phyloP scores from a whole-genome alignment of 208 protist genomes.

The Crithidia acanthocephali region DNA sequence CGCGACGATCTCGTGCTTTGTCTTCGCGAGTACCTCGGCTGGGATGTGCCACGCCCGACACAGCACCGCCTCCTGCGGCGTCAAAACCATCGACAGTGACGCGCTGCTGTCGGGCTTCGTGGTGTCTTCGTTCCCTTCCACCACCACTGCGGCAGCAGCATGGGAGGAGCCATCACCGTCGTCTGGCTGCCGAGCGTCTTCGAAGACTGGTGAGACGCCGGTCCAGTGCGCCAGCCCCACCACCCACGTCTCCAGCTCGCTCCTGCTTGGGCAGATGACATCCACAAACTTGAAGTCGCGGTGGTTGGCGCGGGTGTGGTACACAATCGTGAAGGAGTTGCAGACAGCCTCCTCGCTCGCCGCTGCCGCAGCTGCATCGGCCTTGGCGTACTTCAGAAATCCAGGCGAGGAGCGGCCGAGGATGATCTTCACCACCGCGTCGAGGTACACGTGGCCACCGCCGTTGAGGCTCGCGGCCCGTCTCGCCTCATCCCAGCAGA shows the following conservation, averaged over 20 bases:
- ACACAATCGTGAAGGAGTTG: slow-evolving; percentile 56
- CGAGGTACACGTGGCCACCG: slow-evolving; percentile 47
- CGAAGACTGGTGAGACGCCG: slow-evolving; percentile 45
- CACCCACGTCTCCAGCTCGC: slow-evolving; percentile 82
- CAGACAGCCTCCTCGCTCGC: slow-evolving; percentile 3
- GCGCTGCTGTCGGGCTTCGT: not conserved
- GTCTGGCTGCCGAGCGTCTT: slow-evolving; percentile 36
- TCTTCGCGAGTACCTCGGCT: slow-evolving; percentile 40
- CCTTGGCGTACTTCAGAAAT: slow-evolving; percentile 31
- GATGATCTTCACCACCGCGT: slow-evolving; percentile 44
- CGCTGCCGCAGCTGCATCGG: slow-evolving; percentile 1
- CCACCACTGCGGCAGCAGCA: not conserved
- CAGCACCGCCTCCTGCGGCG: slow-evolving; percentile 21
- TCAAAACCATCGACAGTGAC: not conserved
- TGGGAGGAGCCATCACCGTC: not conserved
- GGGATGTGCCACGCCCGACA: slow-evolving; percentile 69
- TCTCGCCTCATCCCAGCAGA: slow-evolving; percentile 56
- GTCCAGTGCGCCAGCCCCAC: slow-evolving; percentile 58
- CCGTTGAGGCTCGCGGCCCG: slow-evolving; percentile 17
- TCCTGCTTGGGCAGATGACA: slow-evolving; percentile 47
- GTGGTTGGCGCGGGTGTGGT: slow-evolving; percentile 13
- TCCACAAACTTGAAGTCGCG: slow-evolving; percentile 45
- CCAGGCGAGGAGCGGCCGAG: slow-evolving; percentile 55
- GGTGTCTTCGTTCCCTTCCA: not conserved
- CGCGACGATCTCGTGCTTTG: slow-evolving; percentile 37